Base-by-base conservation (phyloP, 768 basidiomycete genomes). In the Pleurotus pulmonarius region DNA sequence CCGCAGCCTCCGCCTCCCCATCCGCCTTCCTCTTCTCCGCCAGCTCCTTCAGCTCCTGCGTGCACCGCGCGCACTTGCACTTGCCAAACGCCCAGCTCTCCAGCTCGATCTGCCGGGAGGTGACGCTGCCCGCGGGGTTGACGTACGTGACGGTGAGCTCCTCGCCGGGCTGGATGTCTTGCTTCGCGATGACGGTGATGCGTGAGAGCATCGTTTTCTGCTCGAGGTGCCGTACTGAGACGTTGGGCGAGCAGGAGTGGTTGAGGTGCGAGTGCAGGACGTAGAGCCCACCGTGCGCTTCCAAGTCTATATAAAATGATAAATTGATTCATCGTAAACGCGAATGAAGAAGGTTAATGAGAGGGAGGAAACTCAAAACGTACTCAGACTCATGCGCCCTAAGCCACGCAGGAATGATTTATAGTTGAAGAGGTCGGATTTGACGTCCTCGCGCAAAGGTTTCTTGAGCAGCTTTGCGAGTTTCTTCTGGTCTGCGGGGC, bases 211-310 rank as follows among this genome's bases (percentile, higher is more conserved):
- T 79, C 1, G 75, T 83, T 49, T 82, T 83, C 60, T 78, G 80
- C 67, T 90, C 86, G 56, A 91, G 70, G 65, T 92, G 92, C 2
- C 88, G 84, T 13, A 90, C 85, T 15, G 90, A 88, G 47, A 86
- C 62, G 68, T 92, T 95, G 0, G 94, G 92, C 15, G 73, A 68
- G 69, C 94, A 97, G 5, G 80, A 80, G 68, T 97, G 94, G 69
- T 96, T 97, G 26, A 95, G 69, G 61, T 94, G 90, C 2, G 92
- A 88, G 67, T 95, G 92, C 4, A 94, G 78, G 18, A 79, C 81
- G 70, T 94, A 96, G 8, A 96, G 74, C 2, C 92, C 93, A 2
- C 92, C 92, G 55, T 94, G 90, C 1, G 87, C 83, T 71, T 94
- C 93, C 49, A 94, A 74, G 64, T 94, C 88, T 88, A 51, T 5